These are phyloP conservation scores for Pseudozyma hubeiensis DNA, from an alignment of 1,284 basidiomycete genomes.

Conservation along the genomic window DNA sequence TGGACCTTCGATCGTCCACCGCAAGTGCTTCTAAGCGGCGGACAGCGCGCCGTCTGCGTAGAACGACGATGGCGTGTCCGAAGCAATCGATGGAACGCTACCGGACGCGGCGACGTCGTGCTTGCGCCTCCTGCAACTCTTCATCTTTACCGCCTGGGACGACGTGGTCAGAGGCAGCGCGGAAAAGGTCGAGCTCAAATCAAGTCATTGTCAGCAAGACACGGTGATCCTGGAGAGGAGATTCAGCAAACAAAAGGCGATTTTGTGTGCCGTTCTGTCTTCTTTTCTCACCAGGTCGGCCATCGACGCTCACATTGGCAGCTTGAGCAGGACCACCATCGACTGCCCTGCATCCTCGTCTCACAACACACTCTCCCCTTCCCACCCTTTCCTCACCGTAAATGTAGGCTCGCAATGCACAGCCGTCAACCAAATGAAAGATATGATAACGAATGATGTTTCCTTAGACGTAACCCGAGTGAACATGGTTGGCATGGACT, in stretches of 20 bases:
- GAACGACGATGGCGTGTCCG: slow-evolving; percentile 2
- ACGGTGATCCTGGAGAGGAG: not conserved
- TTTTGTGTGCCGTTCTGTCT: not conserved
- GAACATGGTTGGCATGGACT: too few relatives aligned
- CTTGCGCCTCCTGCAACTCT: not conserved
- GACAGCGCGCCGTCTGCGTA: not conserved
- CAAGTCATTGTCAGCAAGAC: not conserved
- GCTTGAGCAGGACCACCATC: not conserved
- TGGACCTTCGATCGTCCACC: slow-evolving; percentile 66
- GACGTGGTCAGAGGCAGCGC: not conserved
- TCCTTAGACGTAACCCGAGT: too few relatives aligned
- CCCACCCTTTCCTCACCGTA: not conserved
- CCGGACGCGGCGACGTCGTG: slow-evolving; percentile 3
- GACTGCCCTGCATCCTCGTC: not conserved
- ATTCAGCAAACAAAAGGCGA: too few relatives aligned
- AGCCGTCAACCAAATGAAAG: slow-evolving; percentile 16
- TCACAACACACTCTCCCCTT: not conserved
- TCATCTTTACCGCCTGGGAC: not conserved
- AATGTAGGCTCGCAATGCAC: slow-evolving; percentile 11
- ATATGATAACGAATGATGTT: slow-evolving; percentile 13
- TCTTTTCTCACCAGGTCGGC: not conserved
- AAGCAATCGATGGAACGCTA: not conserved
- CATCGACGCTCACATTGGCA: not conserved
- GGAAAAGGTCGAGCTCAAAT: not conserved
- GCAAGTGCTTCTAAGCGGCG: slow-evolving; percentile 67